Conservation (phyloP, 495 filamentous ascomycete genomes). For the Penicillium daleae region DNA sequence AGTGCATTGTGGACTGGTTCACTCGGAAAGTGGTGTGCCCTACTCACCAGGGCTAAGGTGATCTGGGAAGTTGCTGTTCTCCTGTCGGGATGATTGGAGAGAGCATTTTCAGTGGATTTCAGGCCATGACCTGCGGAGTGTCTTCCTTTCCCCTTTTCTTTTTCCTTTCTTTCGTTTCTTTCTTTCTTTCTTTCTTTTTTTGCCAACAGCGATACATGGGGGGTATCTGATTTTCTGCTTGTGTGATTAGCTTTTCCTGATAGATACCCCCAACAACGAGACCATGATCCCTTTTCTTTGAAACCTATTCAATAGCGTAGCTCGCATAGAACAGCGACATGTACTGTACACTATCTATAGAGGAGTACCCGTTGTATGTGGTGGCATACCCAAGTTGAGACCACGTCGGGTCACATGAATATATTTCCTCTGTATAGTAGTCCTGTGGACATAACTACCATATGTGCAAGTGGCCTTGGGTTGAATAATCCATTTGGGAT, state of each 20-base stretch:
- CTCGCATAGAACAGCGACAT: too few species aligned
- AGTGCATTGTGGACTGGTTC: slow-evolving; percentile 64
- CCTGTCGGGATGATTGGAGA: background rate
- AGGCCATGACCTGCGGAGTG: background rate
- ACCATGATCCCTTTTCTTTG: too few species aligned
- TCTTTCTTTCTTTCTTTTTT: slow-evolving; percentile 6
- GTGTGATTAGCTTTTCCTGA: background rate
- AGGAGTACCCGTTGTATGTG: too few species aligned
- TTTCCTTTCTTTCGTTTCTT: slow-evolving; percentile 8
- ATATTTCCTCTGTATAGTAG: background rate
- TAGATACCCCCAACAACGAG: slow-evolving; percentile 3
- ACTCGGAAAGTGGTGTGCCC: slow-evolving; percentile 58
- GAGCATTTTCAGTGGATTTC: background rate
- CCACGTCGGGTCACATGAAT: too few species aligned
- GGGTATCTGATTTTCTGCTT: slow-evolving; percentile 6
- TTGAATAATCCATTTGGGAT: background rate
- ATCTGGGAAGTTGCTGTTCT: background rate
- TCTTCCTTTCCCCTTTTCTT: background rate
- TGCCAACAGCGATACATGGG: background rate
- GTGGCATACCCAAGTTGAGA: too few species aligned
- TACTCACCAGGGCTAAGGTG: slow-evolving; percentile 45
- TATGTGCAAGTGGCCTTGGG: background rate
- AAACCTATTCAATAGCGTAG: too few species aligned
- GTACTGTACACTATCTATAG: too few species aligned
- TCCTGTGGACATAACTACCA: background rate